Evolutionary conservation across 805 yeast genomes (phyloP), one percentile per base, ranked within the genome.

Genomic region (Candida stauntonica): DNA sequence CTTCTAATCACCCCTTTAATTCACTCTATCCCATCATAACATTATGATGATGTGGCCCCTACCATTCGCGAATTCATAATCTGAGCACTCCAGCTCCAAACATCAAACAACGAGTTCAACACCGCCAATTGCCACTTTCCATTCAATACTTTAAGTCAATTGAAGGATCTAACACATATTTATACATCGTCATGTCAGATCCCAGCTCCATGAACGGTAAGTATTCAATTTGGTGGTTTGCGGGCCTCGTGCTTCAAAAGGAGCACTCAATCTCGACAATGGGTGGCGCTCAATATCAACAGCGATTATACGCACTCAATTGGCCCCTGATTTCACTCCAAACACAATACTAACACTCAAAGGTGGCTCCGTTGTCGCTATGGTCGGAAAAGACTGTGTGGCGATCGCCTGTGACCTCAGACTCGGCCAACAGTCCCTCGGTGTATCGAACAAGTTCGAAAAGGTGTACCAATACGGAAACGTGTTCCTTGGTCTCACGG

Each of bases 381-480:
- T 93, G 99, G 82, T 82, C 18, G 99, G 99, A 55, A 89, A 94
- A 60, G 97, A 88, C 52, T 93, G 99, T 71, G 89, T 93, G 39
- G 99, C 98, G 21, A 88, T 93, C 55, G 99, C 97, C 4, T 82
- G 93, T 54, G 99, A 93, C 66, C 70, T 93, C 58, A 81, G 98
- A 56, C 70, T 93, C 46, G 99, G 99, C 17, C 79, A 80, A 61
- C 99, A 93, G 63, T 86, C 96, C 6, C 70, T 93, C 17, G 97
- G 98, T 39, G 78, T 93, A 33, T 71, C 97, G 33, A 88, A 88
- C 62, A 82, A 88, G 56, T 94, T 93, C 62, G 97, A 93, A 58
- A 93, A 93, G 69, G 73, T 93, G 44, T 88, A 91, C 61, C 80
- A 79, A 50, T 81, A 79, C 60, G 95, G 89, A 15, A 84, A 85